phyloP scores from a whole-genome alignment of 78 protist genomes.

The Creolimax fragrantissima region DNA sequence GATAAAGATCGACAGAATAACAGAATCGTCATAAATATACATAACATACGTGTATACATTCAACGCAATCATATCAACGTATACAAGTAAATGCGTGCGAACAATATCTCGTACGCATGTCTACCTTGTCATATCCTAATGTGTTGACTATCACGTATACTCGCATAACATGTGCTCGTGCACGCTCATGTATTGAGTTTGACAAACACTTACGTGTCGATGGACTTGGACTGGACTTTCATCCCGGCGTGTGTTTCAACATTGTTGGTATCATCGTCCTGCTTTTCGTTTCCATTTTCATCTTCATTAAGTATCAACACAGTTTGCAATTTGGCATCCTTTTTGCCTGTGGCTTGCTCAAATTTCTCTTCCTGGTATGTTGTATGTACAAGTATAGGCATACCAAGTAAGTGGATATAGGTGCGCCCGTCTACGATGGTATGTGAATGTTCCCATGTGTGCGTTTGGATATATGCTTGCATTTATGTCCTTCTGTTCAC shows the following conservation, averaged over 20 bases:
- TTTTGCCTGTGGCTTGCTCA: neutral
- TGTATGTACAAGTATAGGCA: no score
- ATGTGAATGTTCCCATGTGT: no score
- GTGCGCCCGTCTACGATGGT: no score
- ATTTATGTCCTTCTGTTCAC: no score
- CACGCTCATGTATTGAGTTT: no score
- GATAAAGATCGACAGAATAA: no score
- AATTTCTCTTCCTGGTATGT: neutral
- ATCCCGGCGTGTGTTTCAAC: neutral
- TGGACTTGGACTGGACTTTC: neutral
- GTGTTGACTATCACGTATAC: neutral
- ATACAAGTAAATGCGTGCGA: neutral
- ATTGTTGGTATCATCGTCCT: neutral
- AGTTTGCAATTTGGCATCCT: neutral
- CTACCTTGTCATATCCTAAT: neutral
- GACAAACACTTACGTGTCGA: neutral
- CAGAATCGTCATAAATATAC: no score
- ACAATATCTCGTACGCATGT: neutral
- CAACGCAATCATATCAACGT: neutral
- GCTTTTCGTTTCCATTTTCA: neutral
- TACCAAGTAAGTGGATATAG: no score
- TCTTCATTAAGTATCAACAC: neutral
- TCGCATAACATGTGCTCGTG: no score
- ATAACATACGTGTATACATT: no score
- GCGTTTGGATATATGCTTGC: no score